Percentiles rank a stretch among this genome's conserved stretches.
These are phyloP conservation scores for Barbatosphaeria neglecta DNA, from an alignment of 495 filamentous ascomycete genomes.

Conservation along the genomic window DNA sequence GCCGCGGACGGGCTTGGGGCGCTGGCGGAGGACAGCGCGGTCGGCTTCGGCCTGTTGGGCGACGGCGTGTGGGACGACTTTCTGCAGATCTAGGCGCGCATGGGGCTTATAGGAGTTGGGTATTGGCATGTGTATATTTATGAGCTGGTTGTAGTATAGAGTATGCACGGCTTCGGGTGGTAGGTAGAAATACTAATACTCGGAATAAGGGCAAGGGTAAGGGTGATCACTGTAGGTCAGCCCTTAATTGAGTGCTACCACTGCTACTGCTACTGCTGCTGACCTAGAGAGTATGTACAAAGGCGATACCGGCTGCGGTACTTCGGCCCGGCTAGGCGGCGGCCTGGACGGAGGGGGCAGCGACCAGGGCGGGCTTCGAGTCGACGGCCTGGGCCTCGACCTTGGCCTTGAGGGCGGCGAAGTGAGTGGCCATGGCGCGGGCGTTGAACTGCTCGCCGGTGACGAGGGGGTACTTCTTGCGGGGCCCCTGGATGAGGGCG, in stretches of 20 bases:
- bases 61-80: not conserved
- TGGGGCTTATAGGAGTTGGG: not conserved
- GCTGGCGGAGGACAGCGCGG: not conserved
- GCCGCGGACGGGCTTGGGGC: not conserved
- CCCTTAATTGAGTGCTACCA: too few relatives aligned
- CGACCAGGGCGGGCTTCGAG: not conserved
- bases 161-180: too few relatives aligned
- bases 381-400: not conserved
- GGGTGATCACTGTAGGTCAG: too few relatives aligned
- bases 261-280: too few relatives aligned
- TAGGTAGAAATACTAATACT: too few relatives aligned
- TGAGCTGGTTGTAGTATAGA: too few relatives aligned
- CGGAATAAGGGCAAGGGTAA: too few relatives aligned
- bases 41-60: not conserved
- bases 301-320: too few relatives aligned
- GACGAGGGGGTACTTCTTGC: slow-evolving; percentile 31
- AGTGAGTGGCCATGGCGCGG: not conserved
- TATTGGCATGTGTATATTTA: too few relatives aligned
- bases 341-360: not conserved
- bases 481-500: slow-evolving; percentile 36
- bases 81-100: not conserved
- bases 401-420: not conserved
- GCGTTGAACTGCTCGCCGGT: slow-evolving; percentile 1
- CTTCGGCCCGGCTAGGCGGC: too few relatives aligned
- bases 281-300: too few relatives aligned